Conservation (phyloP, 441 rosid species). For the Pelargonium citronellum region DNA sequence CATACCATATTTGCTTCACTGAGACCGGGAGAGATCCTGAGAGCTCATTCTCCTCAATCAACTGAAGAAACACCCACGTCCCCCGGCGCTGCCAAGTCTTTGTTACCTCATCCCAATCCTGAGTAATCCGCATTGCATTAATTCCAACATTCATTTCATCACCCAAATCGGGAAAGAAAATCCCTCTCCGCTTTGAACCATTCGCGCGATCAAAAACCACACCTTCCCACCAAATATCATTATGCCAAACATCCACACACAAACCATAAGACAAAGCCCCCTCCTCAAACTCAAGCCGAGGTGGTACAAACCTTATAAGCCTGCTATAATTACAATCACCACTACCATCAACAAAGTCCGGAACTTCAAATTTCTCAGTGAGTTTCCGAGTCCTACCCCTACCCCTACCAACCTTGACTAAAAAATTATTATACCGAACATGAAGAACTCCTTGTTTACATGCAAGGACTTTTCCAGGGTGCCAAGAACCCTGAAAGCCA, state of each 20-base stretch:
- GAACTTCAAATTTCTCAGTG: conserved; percentile 36
- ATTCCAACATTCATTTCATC: conserved; percentile 40
- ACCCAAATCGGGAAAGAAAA: conserved; percentile 79
- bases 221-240: conserved; percentile 89
- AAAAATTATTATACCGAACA: conserved; percentile 44
- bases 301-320: conserved; percentile 48
- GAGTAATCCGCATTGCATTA: conserved; percentile 44
- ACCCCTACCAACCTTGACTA: conserved; percentile 26
- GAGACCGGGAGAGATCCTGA: conserved; percentile 42
- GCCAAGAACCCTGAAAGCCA: conserved; percentile 75
- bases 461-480: conserved; percentile 40
- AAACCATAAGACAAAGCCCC: conserved; percentile 39
- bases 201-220: conserved; percentile 50
- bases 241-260: conserved; percentile 53
- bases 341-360: conserved; percentile 29
- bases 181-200: conserved; percentile 41
- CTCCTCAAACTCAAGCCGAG: conserved; percentile 24
- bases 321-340: conserved; percentile 31
- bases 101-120: conserved; percentile 54
- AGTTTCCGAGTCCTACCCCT: conserved; percentile 29
- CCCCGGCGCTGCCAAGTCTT: conserved; percentile 56
- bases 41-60: conserved; percentile 38
- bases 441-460: conserved; percentile 11
- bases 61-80: conserved; percentile 56
- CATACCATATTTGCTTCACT: conserved; percentile 69